Evolutionary conservation across 2,329 filamentous ascomycete genomes (phyloP), one percentile per base, ranked within the genome.

Genomic region (Exophiala phaeomuriformis): DNA sequence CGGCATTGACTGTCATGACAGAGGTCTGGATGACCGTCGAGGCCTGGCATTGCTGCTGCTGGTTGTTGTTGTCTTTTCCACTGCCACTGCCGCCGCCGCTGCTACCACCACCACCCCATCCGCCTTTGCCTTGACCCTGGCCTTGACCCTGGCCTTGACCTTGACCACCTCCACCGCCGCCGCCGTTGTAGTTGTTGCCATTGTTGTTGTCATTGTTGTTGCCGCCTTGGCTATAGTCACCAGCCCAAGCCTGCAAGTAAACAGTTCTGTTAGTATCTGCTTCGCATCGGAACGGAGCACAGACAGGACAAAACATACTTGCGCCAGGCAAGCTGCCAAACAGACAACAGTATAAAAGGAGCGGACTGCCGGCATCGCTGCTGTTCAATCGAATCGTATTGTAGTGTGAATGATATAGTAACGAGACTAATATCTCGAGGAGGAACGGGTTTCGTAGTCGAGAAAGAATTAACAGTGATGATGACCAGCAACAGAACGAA

Each of bases 321-420:
- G 60, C 60, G 59, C 60, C 60, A 63, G 60, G 60, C 60, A 63
- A 57, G 60, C 51, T 47, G 60, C 56, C 52, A 63, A 46, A 47
- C 55, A 27, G 27, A 55, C 48, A 53, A 54, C 51, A 48, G 53
- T 52, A 31, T 48, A 60, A 57, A 61, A 56, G 46, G 56, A 59
- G 49, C 58, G 56, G 45, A 60, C 19, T 47, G 55, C 58, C 58
- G 58, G 53, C 58, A 60, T 60, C 51, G 47, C 54, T 51, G 51
- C 52, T 48, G 49, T 47, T 45, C 51, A 32, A 31, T 7, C 3
- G 4, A 37, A 10, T 33, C 28, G 10, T 41, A 41, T 41, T 5
- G 7, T 41, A 9, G 19, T 27, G 28, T 41, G 49, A 43, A 43
- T 33, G 41, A 44, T 52, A 35, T 51, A 42, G 47, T 36, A 53